Evolutionary conservation across 139 green algal species (phyloP), one percentile per base, ranked within the genome.

Genomic region (Gonium pectorale): DNA sequence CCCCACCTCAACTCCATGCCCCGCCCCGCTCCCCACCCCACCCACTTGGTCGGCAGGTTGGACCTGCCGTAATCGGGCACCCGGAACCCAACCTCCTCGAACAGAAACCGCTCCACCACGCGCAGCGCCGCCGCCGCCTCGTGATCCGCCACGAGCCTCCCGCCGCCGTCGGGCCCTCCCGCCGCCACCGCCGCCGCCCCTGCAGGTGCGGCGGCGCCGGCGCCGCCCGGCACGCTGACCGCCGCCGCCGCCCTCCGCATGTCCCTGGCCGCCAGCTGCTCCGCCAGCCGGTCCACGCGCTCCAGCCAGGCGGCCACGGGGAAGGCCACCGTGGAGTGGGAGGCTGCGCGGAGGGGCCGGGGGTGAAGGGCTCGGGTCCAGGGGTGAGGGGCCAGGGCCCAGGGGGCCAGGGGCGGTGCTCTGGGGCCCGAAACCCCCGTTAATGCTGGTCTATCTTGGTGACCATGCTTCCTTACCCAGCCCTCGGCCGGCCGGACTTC

Each of bases 271-370:
- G 51, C 67, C 1, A 80, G 19, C 72, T 67, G 51, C 26, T 80
- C 72, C 70, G 56, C 54, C 37, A 81, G 73, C 1, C 38, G 35
- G 24, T 69, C 73, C 33, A 91, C 89, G 26, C 88, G 83, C 0
- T 64, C 70, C 29, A 91, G 51, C 69, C 81, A 91, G 29, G 71
- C 41, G 2, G 78, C 60, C 63, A 91, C 81, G 0, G 88, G 88
- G 62, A 91, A 91, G 9, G 56, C 63, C 24, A 91, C 88, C 0
- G 88, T 86, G 62, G 72, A 89, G 38, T 81, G 85, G 4, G 88
- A 88, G 35, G 86, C 87, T 91, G 75, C 29, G 62, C 31, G 43
- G 54, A 1, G n/a, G 35, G 38, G 24, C 8, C 5, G 40, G 38
- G 35, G 33, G 33, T 27, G 35, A 6, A 46, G 63, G 33, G 33